Evolutionary conservation across 176 grass and related monocot genomes (phyloP).

Genomic region (Canna indica): DNA sequence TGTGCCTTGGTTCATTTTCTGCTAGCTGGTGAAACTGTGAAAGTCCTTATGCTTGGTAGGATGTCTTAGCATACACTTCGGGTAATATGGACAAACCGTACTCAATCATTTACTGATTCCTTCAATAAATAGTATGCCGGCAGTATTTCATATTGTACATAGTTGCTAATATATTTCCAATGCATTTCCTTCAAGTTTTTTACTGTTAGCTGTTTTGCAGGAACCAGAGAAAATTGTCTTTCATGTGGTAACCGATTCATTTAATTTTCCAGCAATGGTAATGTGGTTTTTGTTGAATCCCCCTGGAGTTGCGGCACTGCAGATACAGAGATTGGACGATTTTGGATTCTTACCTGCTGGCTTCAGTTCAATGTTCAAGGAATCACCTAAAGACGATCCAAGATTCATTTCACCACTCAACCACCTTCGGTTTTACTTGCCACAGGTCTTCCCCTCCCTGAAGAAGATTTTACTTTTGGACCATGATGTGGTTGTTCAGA

Average conservation of each 20-base stretch:
- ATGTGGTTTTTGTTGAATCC: conserved; percentile 90
- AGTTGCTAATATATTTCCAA: not conserved
- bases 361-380: conserved; percentile 58
- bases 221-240: conserved; percentile 69
- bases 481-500: conserved; percentile 81
- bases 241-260: conserved; percentile 73
- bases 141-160: not conserved
- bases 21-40: not conserved
- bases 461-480: conserved; percentile 76
- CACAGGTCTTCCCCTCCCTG: conserved; percentile 69
- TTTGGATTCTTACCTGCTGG: conserved; percentile 45
- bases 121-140: not conserved
- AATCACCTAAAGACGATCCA: conserved; percentile 39
- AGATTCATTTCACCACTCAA: conserved; percentile 73
- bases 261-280: conserved; percentile 80
- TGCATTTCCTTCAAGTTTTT: conserved; percentile 8
- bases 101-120: not conserved
- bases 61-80: not conserved
- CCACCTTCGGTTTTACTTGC: conserved; percentile 83
- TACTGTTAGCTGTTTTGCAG: conserved; percentile 26
- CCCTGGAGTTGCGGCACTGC: conserved; percentile 45
- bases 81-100: not conserved
- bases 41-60: not conserved
- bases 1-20: not conserved
- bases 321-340: conserved; percentile 46